These are phyloP conservation scores for Acanthamoeba sp. DNA, from an alignment of 208 protist genomes.

Conservation along the genomic window DNA sequence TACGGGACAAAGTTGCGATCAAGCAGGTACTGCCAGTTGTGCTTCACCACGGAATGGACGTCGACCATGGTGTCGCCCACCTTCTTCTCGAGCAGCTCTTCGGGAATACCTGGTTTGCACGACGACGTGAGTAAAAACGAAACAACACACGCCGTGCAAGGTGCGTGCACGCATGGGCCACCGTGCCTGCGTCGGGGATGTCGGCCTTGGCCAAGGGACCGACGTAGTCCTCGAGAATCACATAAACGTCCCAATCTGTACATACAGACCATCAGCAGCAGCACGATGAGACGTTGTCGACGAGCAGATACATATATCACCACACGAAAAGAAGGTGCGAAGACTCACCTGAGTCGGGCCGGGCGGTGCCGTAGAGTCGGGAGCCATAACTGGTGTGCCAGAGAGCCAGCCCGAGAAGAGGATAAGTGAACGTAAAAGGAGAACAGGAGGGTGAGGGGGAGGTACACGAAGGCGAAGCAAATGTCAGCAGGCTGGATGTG, in stretches of 20 bases:
- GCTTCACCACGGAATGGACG: slow-evolving; percentile 2
- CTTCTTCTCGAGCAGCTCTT: not conserved
- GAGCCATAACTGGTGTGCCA: slow-evolving; percentile 2
- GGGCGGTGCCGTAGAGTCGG: slow-evolving; percentile 22
- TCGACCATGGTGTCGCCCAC: slow-evolving; percentile 17
- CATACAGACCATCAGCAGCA: not conserved
- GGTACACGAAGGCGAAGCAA: slow-evolving; percentile 27
- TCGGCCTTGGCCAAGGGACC: not conserved
- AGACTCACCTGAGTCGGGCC: slow-evolving; percentile 7
- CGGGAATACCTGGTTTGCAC: not conserved
- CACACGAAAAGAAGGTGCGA: not conserved
- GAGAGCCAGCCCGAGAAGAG: not conserved
- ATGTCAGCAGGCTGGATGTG: not conserved
- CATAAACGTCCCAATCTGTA: slow-evolving; percentile 12
- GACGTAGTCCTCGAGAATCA: slow-evolving; percentile 23
- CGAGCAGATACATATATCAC: too few relatives aligned
- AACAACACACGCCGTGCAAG: not conserved
- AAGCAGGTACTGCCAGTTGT: slow-evolving; percentile 7
- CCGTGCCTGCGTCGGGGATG: not conserved
- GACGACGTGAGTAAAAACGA: not conserved
- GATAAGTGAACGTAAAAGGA: not conserved
- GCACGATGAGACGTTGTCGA: too few relatives aligned
- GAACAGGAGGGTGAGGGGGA: not conserved
- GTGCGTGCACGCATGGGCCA: not conserved
- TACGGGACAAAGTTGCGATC: slow-evolving; percentile 44